These are phyloP conservation scores for Pleurotus djamor DNA, from an alignment of 768 basidiomycete species.

Conservation along the genomic window DNA sequence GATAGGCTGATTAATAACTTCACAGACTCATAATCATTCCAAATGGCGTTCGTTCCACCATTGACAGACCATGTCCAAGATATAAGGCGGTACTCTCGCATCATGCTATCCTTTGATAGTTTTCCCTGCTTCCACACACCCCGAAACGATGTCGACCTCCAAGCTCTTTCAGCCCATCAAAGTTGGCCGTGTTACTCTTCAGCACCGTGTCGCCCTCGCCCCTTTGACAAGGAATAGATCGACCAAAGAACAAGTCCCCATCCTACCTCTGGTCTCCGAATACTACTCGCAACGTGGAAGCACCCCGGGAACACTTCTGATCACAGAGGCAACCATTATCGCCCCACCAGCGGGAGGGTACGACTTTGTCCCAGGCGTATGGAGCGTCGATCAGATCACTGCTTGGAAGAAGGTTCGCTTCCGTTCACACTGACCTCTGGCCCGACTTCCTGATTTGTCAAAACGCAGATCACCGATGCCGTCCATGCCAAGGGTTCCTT, in stretches of 20 bases:
- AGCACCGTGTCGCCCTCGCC: constrained; percentile 42
- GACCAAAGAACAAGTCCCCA: constrained; percentile 21
- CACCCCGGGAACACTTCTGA: constrained; percentile 22
- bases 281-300: constrained; percentile 17
- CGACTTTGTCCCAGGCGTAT: constrained; percentile 31
- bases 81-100: too few species aligned
- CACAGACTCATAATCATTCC: too few species aligned
- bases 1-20: too few species aligned
- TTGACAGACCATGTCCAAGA: too few species aligned
- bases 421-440: not conserved
- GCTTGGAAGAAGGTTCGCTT: constrained; percentile 35
- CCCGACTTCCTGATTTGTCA: not conserved
- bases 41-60: too few species aligned
- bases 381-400: constrained; percentile 34
- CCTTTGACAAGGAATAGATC: constrained; percentile 43
- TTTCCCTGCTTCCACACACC: not conserved
- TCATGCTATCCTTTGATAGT: not conserved
- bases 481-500: constrained; percentile 32
- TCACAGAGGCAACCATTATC: constrained; percentile 35
- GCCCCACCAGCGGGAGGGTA: constrained; percentile 23
- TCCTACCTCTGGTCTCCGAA: constrained; percentile 16
- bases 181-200: constrained; percentile 27
- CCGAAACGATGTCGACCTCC: not conserved
- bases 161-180: constrained; percentile 33
- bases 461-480: not conserved